Base-by-base conservation (phyloP, 2,329 filamentous ascomycete genomes). In the Bipolaris oryzae region DNA sequence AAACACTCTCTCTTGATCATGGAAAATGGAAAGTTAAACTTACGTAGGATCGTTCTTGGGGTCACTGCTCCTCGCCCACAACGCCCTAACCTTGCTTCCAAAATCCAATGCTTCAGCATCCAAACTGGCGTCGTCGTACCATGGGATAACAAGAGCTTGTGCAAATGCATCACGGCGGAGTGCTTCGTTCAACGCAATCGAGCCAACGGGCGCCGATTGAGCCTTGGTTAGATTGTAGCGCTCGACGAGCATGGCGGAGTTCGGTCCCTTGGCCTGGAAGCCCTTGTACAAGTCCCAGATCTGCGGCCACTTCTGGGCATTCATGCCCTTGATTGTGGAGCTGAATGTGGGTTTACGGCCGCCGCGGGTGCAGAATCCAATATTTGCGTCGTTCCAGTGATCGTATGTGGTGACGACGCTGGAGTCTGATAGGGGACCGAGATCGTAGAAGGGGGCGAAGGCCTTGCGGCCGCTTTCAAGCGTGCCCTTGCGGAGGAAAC, bases 301-400 rank as follows among this genome's bases (percentile, higher is more conserved):
- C 21, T 70, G 58, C 5, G 70, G 72, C 77, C 78, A 80, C n/a
- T 70, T 72, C 0, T 64, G 35, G 0, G 77, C 64, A 31, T 71
- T 64, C 72, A 80, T 71, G 16, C 57, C 66, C 7, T 66, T 68
- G 42, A 79, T 64, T 5, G 69, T 71, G 1, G 71, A 71, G 50
- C 68, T 71, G 58, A 72, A 79, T 5, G 75, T 68, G 1, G 78
- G 77, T 61, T 80, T 80, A 43, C 77, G 75, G 1, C 64, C 76
- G 7, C 74, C 77, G 2, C 66, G 65, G 2, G 50, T 49, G 61
- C 78, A 80, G 62, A 78, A 78, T 4, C 58, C 55, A 50, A 76
- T 74, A 42, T 70, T 74, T 5, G 64, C 77, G 3, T 68, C 66
- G 61, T 80, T 80, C 77, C 78, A 79, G 18, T 61, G 39, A 16